Evolutionary conservation across 345 rosid genomes (phyloP).

Genomic region (Bruguiera parviflora): DNA sequence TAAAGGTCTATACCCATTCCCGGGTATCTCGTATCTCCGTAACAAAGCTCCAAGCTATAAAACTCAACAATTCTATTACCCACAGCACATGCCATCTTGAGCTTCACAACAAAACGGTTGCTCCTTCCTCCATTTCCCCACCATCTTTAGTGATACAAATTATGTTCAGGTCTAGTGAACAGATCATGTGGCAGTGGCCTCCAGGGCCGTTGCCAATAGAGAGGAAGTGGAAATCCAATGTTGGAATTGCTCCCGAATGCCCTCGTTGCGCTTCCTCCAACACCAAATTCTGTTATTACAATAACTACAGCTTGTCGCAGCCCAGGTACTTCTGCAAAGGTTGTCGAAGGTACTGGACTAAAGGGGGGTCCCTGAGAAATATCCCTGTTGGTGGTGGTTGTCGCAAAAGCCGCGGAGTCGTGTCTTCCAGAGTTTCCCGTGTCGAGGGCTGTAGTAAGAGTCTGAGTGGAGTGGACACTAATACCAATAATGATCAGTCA

Average conservation of each 20-base stretch:
- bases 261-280: constrained; percentile 85
- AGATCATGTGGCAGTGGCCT: constrained; percentile 19
- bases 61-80: constrained; percentile 19
- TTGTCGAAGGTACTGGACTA: constrained; percentile 86
- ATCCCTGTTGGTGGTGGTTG: constrained; percentile 86
- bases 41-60: constrained; percentile 2
- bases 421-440: constrained; percentile 32
- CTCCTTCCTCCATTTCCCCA: background rate
- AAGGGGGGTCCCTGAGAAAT: constrained; percentile 79
- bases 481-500: constrained; percentile 16
- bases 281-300: constrained; percentile 90
- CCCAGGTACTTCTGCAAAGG: constrained; percentile 81
- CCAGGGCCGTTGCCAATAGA: constrained; percentile 20
- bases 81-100: constrained; percentile 38
- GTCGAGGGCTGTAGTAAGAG: constrained; percentile 21
- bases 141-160: background rate
- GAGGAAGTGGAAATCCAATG: constrained; percentile 34
- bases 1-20: too few species aligned
- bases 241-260: constrained; percentile 58
- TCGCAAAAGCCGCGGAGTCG: constrained; percentile 60
- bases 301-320: constrained; percentile 89
- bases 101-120: too few species aligned
- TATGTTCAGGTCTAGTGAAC: constrained; percentile 23
- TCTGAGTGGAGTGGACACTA: background rate
- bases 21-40: too few species aligned